Conservation (phyloP, 139 green algal species). For the Pleodorina starrii region DNA sequence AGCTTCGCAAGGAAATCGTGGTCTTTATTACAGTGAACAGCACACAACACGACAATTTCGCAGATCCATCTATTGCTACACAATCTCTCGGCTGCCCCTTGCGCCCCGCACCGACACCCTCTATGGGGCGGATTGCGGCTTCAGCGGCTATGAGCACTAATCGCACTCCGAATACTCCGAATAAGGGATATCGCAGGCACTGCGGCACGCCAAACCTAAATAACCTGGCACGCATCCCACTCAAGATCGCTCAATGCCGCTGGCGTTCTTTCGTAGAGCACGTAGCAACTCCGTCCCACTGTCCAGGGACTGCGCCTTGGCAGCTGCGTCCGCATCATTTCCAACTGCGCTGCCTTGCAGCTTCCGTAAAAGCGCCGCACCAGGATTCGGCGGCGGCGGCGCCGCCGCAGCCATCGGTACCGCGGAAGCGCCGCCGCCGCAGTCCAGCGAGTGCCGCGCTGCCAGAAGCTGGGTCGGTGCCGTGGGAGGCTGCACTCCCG, state of each 20-base stretch:
- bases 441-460: not conserved
- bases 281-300: constrained; percentile 7
- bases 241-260: not conserved
- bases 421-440: not conserved
- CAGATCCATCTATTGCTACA: too few relatives aligned
- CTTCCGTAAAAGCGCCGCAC: constrained; percentile 8
- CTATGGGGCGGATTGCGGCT: too few relatives aligned
- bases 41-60: too few relatives aligned
- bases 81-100: too few relatives aligned
- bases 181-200: not conserved
- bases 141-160: too few relatives aligned
- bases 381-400: not conserved
- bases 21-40: too few relatives aligned
- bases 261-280: too few relatives aligned
- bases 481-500: not conserved
- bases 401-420: not conserved
- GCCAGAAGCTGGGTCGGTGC: not conserved
- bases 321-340: not conserved
- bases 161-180: not conserved
- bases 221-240: not conserved
- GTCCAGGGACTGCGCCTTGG: constrained; percentile 26
- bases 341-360: not conserved
- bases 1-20: too few relatives aligned
- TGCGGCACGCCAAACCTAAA: not conserved
- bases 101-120: too few relatives aligned